phyloP scores from a whole-genome alignment of 163 green algal genomes.

The Picocystis sp. region DNA sequence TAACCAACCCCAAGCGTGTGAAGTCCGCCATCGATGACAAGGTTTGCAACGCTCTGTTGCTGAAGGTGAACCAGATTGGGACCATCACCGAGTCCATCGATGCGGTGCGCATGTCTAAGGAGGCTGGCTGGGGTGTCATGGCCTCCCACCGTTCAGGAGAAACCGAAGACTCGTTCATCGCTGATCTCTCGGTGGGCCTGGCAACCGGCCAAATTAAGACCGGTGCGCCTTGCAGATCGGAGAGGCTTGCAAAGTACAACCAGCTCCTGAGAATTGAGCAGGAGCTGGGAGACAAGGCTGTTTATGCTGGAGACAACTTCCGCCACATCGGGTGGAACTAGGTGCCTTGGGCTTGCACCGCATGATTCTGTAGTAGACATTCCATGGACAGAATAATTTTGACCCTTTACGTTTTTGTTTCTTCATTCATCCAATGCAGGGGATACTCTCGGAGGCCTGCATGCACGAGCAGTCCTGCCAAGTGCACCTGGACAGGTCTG shows the following conservation, averaged over 20 bases:
- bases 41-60: conserved; percentile 85
- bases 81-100: conserved; percentile 91
- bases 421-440: too few species aligned
- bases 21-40: conserved; percentile 87
- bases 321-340: conserved; percentile 41
- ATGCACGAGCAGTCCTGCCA: too few species aligned
- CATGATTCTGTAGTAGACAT: too few species aligned
- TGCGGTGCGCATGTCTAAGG: conserved; percentile 88
- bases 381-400: too few species aligned
- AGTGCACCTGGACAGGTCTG: too few species aligned
- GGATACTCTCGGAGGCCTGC: too few species aligned
- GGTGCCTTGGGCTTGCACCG: conserved; percentile 1
- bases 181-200: conserved; percentile 92
- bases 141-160: conserved; percentile 70
- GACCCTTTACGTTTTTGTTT: too few species aligned
- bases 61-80: conserved; percentile 91
- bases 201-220: conserved; percentile 98
- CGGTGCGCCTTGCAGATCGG: conserved; percentile 77
- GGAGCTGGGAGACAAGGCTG: conserved; percentile 72
- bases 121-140: conserved; percentile 94
- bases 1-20: conserved; percentile 90
- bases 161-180: conserved; percentile 96
- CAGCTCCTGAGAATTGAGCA: conserved; percentile 97
- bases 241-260: conserved; percentile 98
- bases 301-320: conserved; percentile 78